Conservation (phyloP, 2,329 filamentous ascomycete species). For the Stemphylium vesicarium region DNA sequence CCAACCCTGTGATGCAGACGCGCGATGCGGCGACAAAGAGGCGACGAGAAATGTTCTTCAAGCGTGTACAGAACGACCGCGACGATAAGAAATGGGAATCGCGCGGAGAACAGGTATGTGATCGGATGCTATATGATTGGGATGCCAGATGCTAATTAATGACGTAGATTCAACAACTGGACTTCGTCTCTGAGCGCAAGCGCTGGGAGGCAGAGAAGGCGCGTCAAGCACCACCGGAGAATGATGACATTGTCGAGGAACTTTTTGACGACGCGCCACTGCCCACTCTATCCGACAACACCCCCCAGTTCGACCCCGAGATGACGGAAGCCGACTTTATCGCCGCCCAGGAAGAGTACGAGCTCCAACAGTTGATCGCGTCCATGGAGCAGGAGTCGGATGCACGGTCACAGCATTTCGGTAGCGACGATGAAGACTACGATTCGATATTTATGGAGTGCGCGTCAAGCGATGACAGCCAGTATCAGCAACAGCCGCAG, state of each 20-base stretch:
- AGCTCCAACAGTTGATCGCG: constrained; percentile 54
- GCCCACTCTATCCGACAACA: constrained; percentile 3
- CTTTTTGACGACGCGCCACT: constrained; percentile 19
- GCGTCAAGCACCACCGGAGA: constrained; percentile 47
- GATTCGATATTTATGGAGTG: constrained; percentile 68
- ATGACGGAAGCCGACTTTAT: constrained; percentile 50
- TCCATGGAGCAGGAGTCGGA: constrained; percentile 49
- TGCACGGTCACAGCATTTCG: constrained; percentile 42
- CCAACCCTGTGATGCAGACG: constrained; percentile 67
- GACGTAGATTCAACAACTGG: constrained; percentile 55
- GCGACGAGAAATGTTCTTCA: constrained; percentile 71
- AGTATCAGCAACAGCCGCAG: constrained; percentile 40
- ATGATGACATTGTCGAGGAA: constrained; percentile 35
- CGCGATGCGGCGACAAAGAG: constrained; percentile 68
- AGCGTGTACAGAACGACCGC: constrained; percentile 57
- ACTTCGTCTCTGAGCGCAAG: constrained; percentile 52
- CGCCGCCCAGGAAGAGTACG: constrained; percentile 51
- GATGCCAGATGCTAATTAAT: constrained; percentile 3
- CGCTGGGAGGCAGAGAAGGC: constrained; percentile 55
- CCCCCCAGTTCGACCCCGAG: constrained; percentile 24
- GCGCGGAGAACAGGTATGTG: constrained; percentile 55
- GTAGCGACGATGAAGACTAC: constrained; percentile 67
- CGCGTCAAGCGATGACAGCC: constrained; percentile 56
- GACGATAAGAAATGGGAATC: constrained; percentile 56
- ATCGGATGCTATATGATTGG: background rate